phyloP scores from a whole-genome alignment of 2,329 filamentous ascomycete species.

The Alternaria brassicicola region DNA sequence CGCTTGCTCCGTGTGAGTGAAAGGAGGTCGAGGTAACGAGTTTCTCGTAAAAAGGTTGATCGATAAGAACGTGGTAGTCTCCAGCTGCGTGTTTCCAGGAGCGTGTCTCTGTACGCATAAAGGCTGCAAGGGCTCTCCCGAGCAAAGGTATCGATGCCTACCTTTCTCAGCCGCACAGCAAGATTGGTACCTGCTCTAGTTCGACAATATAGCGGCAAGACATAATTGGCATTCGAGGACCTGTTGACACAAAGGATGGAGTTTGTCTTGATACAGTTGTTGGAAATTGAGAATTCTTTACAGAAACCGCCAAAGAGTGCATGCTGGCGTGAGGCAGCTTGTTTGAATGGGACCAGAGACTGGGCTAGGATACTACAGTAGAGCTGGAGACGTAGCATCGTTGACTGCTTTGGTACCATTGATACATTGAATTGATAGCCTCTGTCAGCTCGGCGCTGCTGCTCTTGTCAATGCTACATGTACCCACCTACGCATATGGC shows the following conservation, averaged over 20 bases:
- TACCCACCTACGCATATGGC: not conserved
- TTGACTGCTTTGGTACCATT: constrained; percentile 14
- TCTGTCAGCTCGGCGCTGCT: constrained; percentile 16
- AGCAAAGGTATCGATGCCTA: not conserved
- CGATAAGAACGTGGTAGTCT: not conserved
- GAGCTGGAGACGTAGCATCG: constrained; percentile 16
- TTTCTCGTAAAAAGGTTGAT: not conserved
- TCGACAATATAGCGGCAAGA: not conserved
- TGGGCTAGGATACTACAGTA: not conserved
- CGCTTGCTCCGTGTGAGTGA: no score
- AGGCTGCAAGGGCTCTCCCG: not conserved
- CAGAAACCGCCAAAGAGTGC: not conserved
- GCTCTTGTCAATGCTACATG: constrained; percentile 17
- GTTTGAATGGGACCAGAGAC: not conserved
- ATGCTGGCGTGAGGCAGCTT: not conserved
- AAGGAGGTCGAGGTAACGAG: not conserved
- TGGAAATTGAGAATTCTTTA: not conserved
- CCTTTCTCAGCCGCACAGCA: not conserved
- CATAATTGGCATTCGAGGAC: not conserved
- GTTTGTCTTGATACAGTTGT: not conserved
- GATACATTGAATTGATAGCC: constrained; percentile 19
- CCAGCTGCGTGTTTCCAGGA: not conserved
- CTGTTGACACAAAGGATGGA: not conserved
- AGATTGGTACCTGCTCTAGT: not conserved
- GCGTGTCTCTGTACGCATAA: not conserved